phyloP scores from a whole-genome alignment of 2,329 filamentous ascomycete species.

The Madurella mycetomatis region DNA sequence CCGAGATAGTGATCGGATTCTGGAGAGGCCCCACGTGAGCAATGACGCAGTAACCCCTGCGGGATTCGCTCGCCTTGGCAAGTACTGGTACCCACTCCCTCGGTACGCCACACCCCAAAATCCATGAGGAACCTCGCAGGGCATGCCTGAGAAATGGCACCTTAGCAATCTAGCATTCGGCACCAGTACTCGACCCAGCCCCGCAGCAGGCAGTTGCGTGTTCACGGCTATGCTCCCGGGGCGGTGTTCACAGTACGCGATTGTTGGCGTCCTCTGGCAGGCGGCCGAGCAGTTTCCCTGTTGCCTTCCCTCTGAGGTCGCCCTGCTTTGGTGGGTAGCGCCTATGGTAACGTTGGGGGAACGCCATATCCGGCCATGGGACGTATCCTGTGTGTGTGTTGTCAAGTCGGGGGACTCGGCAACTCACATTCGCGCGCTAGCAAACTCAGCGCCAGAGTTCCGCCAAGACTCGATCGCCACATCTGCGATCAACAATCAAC shows the following conservation, averaged over 20 bases:
- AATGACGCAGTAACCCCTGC: conserved; percentile 13
- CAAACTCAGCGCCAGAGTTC: no score
- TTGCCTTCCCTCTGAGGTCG: background rate
- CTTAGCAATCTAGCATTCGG: no score
- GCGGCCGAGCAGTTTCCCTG: background rate
- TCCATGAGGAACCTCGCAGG: background rate
- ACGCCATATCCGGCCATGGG: no score
- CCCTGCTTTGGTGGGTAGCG: no score
- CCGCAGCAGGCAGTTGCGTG: no score
- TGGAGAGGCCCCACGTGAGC: conserved; percentile 12
- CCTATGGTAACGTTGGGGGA: no score
- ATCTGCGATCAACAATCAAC: background rate
- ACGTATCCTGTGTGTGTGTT: background rate
- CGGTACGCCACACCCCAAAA: background rate
- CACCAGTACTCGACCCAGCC: no score
- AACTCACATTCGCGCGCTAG: background rate
- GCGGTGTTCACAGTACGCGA: no score
- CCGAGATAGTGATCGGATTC: background rate
- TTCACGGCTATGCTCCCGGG: no score
- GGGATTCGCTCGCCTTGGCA: conserved; percentile 6
- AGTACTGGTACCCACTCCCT: background rate
- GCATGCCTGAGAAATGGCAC: no score
- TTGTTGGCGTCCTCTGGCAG: no score
- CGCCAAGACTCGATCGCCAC: conserved; percentile 5
- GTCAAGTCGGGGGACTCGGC: background rate